Conservation (phyloP, 2,329 filamentous ascomycete genomes). For the Byssothecium circinans region DNA sequence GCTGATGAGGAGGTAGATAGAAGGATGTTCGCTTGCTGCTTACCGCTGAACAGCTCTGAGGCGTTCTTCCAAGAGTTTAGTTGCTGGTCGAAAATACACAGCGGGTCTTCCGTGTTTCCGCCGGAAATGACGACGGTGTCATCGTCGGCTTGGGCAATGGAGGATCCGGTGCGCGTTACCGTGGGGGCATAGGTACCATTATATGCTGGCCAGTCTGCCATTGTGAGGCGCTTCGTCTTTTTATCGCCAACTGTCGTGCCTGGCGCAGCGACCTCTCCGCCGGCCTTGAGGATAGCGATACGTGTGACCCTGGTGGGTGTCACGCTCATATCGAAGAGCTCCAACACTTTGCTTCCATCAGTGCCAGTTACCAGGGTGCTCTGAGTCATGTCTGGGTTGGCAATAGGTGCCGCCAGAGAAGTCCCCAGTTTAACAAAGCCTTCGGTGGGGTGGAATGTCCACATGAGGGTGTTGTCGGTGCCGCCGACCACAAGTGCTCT, state of each 20-base stretch:
- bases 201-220: conserved; percentile 74
- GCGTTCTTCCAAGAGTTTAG: conserved; percentile 79
- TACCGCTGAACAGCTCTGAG: conserved; percentile 60
- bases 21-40: conserved; percentile 39
- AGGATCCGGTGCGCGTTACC: conserved; percentile 66
- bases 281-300: conserved; percentile 65
- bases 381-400: conserved; percentile 62
- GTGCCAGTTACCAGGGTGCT: conserved; percentile 68
- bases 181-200: conserved; percentile 73
- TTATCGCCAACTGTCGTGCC: conserved; percentile 51
- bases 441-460: conserved; percentile 65
- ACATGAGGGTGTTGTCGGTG: conserved; percentile 67
- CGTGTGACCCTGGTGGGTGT: conserved; percentile 76
- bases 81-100: conserved; percentile 76
- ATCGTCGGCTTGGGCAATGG: conserved; percentile 66
- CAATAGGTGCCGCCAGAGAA: conserved; percentile 62
- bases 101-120: conserved; percentile 62
- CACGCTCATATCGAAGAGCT: conserved; percentile 73
- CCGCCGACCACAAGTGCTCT: conserved; percentile 77
- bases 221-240: conserved; percentile 56
- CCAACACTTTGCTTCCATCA: conserved; percentile 76
- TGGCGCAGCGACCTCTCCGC: conserved; percentile 55
- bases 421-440: conserved; percentile 71
- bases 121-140: conserved; percentile 79
- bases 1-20: conserved; percentile 33